Conservation (phyloP, 805 yeast genomes). For the Komagataella populi region DNA sequence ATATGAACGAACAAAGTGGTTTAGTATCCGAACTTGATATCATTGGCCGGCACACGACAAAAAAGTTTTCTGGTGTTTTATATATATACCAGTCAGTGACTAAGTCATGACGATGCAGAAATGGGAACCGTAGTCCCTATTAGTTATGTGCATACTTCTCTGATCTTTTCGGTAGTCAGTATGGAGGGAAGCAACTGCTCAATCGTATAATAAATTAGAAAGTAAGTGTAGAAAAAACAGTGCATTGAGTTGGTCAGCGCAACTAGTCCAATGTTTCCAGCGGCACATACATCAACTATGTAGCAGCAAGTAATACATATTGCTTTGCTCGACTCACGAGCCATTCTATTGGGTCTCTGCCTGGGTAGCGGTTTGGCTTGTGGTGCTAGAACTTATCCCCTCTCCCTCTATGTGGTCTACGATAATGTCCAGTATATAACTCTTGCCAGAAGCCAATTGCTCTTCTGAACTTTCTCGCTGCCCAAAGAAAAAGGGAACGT, state of each 20-base stretch:
- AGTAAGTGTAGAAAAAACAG: neutral
- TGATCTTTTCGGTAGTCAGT: neutral
- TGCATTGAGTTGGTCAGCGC: neutral
- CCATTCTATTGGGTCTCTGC: neutral
- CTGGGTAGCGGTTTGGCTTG: neutral
- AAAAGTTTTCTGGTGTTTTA: too few relatives aligned
- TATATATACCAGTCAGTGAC: too few relatives aligned
- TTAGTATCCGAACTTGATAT: too few relatives aligned
- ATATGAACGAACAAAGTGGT: too few relatives aligned
- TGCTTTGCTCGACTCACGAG: neutral
- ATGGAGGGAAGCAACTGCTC: neutral
- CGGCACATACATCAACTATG: slow-evolving; percentile 1
- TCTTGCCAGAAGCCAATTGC: neutral
- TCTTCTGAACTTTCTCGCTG: neutral
- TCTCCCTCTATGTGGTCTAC: neutral
- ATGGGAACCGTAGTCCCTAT: neutral
- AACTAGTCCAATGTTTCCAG: slow-evolving; percentile 2
- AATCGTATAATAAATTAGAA: neutral
- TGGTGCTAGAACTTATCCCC: neutral
- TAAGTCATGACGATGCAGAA: neutral
- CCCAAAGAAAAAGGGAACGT: neutral
- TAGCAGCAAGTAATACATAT: too few relatives aligned
- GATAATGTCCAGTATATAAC: neutral
- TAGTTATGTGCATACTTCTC: neutral
- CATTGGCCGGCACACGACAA: neutral